These are phyloP conservation scores for Camellia japonica DNA, from an alignment of 148 eudicot species.

Conservation along the genomic window DNA sequence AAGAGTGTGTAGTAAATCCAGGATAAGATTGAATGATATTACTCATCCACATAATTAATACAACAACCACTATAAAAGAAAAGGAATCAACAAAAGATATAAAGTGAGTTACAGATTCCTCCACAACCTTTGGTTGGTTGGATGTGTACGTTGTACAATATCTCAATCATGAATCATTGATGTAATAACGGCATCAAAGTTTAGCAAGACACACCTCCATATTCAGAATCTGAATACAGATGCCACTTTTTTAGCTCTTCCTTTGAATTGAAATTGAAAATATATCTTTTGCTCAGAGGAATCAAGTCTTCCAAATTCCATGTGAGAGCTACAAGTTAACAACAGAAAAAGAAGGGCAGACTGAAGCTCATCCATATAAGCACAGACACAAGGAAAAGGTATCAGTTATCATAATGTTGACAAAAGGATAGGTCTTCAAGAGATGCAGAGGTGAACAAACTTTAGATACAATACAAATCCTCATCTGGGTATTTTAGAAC, in stretches of 20 bases:
- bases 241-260: conserved; percentile 95
- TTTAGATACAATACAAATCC: background rate
- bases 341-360: background rate
- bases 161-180: background rate
- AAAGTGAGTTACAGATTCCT: background rate
- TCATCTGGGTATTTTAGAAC: background rate
- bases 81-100: background rate
- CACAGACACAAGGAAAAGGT: background rate
- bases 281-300: conserved; percentile 75
- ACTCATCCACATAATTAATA: background rate
- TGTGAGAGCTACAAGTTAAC: conserved; percentile 63
- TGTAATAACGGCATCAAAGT: conserved; percentile 13
- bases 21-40: background rate
- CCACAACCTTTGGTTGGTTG: background rate
- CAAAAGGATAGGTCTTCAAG: background rate
- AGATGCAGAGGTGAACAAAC: background rate
- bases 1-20: background rate
- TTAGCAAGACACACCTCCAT: conserved; percentile 56
- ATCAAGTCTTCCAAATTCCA: conserved; percentile 84
- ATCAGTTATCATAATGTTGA: too few species aligned
- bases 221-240: conserved; percentile 96
- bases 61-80: background rate
- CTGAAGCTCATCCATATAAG: background rate
- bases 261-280: conserved; percentile 52
- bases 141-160: background rate